phyloP scores from a whole-genome alignment of 2,329 filamentous ascomycete species.

The Coniochaeta prunicola region DNA sequence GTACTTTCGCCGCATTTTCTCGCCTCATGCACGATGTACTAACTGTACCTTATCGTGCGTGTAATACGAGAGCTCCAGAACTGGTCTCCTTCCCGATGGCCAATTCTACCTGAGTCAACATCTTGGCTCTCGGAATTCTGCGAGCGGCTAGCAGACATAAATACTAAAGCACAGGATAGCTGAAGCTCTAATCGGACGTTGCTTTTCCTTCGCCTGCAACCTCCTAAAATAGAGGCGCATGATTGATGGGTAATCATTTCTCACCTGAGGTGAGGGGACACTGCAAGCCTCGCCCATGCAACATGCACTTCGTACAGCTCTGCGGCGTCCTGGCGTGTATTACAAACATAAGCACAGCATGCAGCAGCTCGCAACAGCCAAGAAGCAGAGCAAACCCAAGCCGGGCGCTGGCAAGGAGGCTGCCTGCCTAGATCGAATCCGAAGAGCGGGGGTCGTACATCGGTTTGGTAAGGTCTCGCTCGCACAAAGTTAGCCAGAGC shows the following conservation, averaged over 20 bases:
- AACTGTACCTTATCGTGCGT: too few relatives aligned
- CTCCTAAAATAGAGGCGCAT: not conserved
- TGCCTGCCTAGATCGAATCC: not conserved
- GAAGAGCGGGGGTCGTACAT: not conserved
- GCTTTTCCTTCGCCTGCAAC: too few relatives aligned
- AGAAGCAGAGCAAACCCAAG: not conserved
- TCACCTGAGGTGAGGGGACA: not conserved
- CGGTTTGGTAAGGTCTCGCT: not conserved
- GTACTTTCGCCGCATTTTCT: too few relatives aligned
- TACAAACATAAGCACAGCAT: conserved; percentile 1
- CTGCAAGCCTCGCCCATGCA: not conserved
- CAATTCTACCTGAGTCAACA: too few relatives aligned
- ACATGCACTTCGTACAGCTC: not conserved
- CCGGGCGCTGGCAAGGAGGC: not conserved
- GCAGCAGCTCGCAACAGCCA: not conserved
- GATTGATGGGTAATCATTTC: not conserved
- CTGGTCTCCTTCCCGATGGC: too few relatives aligned
- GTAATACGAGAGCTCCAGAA: too few relatives aligned
- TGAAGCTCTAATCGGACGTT: too few relatives aligned
- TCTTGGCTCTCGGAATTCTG: too few relatives aligned
- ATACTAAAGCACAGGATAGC: too few relatives aligned
- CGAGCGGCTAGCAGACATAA: too few relatives aligned
- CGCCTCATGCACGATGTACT: too few relatives aligned
- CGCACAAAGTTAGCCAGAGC: not conserved
- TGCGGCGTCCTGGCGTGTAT: not conserved